A percentile compares a stretch with the other conserved stretches of the same genome.
Evolutionary conservation across 2,329 filamentous ascomycete genomes (phyloP).

Genomic region (Stagonosporopsis tanaceti): DNA sequence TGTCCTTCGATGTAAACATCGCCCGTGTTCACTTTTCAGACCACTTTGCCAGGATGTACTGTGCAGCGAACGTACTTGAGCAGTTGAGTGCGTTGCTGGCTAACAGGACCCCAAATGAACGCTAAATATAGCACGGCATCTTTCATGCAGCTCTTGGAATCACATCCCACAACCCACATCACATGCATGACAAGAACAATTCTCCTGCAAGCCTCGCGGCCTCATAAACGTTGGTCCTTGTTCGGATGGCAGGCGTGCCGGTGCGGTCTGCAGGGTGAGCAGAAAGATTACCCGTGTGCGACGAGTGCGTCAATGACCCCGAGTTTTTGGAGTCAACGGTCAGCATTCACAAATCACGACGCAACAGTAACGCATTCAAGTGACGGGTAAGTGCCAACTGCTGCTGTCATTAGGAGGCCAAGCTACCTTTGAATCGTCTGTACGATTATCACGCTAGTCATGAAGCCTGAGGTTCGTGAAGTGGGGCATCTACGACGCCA

Average conservation of each 20-base stretch:
- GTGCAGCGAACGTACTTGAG: neutral
- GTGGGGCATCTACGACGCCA: neutral
- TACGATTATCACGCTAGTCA: neutral
- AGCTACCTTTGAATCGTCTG: neutral
- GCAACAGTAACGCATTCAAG: neutral
- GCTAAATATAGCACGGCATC: conserved; percentile 21
- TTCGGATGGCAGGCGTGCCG: neutral
- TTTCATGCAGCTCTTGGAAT: conserved; percentile 13
- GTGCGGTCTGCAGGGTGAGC: neutral
- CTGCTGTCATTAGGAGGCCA: neutral
- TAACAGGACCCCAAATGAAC: conserved; percentile 3
- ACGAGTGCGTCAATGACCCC: neutral
- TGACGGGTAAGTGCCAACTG: neutral
- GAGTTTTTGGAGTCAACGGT: too few relatives aligned
- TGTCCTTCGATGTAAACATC: neutral
- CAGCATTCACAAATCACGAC: neutral
- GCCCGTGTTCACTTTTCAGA: neutral
- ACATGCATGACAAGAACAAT: conserved; percentile 16
- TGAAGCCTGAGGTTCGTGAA: neutral
- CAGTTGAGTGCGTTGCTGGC: neutral
- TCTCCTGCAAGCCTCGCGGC: conserved; percentile 8
- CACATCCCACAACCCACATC: conserved; percentile 16
- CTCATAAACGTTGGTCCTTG: neutral
- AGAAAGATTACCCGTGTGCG: neutral
- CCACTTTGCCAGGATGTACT: neutral